These are phyloP conservation scores for Floccularia luteovirens DNA, from an alignment of 768 basidiomycete genomes.

Conservation along the genomic window DNA sequence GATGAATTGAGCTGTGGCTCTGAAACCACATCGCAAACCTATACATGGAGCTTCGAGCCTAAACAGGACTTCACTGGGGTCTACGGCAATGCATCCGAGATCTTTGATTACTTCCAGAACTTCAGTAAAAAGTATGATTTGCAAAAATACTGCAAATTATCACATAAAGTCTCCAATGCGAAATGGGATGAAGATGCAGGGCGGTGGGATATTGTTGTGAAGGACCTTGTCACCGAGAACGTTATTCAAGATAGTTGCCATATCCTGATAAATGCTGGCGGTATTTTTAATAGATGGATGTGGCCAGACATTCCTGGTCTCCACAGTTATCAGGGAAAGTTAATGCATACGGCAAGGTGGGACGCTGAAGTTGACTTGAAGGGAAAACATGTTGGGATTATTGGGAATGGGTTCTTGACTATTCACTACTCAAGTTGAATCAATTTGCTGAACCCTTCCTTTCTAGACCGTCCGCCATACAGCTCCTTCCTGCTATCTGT, in stretches of 20 bases:
- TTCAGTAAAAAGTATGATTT: conserved; percentile 21
- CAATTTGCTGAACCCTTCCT: background rate
- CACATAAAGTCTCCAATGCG: conserved; percentile 17
- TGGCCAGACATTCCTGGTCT: conserved; percentile 30
- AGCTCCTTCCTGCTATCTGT: conserved; percentile 23
- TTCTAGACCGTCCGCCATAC: conserved; percentile 22
- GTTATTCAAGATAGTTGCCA: conserved; percentile 17
- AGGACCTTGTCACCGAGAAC: conserved; percentile 10
- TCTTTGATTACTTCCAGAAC: conserved; percentile 17
- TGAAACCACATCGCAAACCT: conserved; percentile 22
- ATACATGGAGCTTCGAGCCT: conserved; percentile 24
- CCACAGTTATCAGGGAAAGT: conserved; percentile 19
- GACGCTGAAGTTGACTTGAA: conserved; percentile 16
- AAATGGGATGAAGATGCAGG: conserved; percentile 18
- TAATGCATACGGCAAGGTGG: conserved; percentile 27
- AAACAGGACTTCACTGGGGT: conserved; percentile 21
- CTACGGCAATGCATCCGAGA: conserved; percentile 22
- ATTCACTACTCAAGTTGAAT: background rate
- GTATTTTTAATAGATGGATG: conserved; percentile 27
- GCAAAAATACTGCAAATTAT: conserved; percentile 20
- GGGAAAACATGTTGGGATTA: conserved; percentile 27
- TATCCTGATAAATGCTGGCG: conserved; percentile 22
- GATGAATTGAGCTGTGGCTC: conserved; percentile 18
- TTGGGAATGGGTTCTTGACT: conserved; percentile 25
- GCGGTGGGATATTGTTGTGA: conserved; percentile 19